Percentiles rank a stretch among this genome's conserved stretches.
phyloP scores from a whole-genome alignment of 2,329 filamentous ascomycete genomes.

The Ophiostoma piceae region DNA sequence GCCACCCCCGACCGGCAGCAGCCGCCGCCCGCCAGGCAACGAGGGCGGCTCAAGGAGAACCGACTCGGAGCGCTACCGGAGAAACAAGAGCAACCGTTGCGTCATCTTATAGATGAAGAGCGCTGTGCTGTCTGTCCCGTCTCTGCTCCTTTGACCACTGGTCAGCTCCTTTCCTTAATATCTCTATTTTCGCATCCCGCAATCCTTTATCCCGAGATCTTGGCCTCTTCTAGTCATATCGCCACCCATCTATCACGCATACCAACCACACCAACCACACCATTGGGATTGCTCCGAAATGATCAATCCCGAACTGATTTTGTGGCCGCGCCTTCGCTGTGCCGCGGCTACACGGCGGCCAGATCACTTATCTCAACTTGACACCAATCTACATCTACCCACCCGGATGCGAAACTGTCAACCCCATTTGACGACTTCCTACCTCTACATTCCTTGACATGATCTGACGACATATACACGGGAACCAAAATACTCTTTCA shows the following conservation, averaged over 20 bases:
- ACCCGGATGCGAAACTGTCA: neutral
- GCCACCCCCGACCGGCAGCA: constrained; percentile 24
- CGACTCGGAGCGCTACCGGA: constrained; percentile 28
- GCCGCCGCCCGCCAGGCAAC: constrained; percentile 24
- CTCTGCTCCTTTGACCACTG: neutral
- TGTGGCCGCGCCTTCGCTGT: neutral
- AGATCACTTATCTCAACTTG: neutral
- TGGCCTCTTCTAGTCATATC: neutral
- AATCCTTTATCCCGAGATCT: neutral
- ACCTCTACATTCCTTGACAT: constrained; percentile 13
- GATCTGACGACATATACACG: constrained; percentile 20
- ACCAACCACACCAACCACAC: neutral
- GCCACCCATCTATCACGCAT: neutral
- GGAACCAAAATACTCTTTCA: constrained; percentile 17
- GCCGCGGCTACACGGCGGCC: neutral
- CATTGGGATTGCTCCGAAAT: neutral
- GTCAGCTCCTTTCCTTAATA: neutral
- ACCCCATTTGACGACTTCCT: constrained; percentile 11
- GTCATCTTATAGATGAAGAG: constrained; percentile 27
- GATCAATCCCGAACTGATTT: neutral
- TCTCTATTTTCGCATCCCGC: neutral
- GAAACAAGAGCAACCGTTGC: constrained; percentile 27
- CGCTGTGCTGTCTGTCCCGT: neutral
- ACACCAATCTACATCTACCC: neutral
- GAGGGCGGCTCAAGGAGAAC: constrained; percentile 24